Percentiles rank a stretch among this genome's conserved stretches.
Evolutionary conservation across 139 green algal genomes (phyloP).

Genomic region (Zygnema cylindricum): DNA sequence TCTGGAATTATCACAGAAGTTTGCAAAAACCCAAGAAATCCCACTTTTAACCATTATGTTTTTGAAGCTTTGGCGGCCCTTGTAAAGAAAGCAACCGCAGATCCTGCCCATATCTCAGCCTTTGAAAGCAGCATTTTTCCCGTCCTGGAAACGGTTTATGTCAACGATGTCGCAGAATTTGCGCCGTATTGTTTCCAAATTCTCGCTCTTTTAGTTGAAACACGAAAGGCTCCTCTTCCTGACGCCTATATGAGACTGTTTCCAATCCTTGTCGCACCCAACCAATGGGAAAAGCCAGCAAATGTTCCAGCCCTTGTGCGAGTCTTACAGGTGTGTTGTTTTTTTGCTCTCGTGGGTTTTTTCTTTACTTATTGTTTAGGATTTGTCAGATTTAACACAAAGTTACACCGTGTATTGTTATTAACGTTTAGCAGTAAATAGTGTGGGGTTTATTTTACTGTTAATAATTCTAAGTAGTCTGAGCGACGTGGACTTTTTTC

Average conservation of each 20-base stretch:
- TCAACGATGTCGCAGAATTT: conserved; percentile 80
- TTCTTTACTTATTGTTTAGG: no score
- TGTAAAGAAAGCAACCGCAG: conserved; percentile 64
- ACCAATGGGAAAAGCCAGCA: conserved; percentile 89
- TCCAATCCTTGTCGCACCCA: conserved; percentile 81
- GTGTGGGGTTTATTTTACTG: no score
- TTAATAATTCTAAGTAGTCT: no score
- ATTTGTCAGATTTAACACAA: no score
- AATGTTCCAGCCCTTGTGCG: conserved; percentile 93
- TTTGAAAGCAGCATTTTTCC: conserved; percentile 92
- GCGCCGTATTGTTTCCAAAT: conserved; percentile 73
- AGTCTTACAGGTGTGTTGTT: conserved; percentile 76
- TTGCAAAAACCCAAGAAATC: conserved; percentile 91
- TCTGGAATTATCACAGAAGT: conserved; percentile 79
- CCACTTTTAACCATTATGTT: conserved; percentile 97
- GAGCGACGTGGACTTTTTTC: no score
- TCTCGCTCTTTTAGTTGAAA: conserved; percentile 82
- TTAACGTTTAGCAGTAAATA: no score
- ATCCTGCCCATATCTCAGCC: conserved; percentile 66
- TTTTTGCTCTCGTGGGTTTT: background rate
- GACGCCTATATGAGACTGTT: conserved; percentile 85
- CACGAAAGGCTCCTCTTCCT: conserved; percentile 70
- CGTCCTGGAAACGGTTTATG: conserved; percentile 85
- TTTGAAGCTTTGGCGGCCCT: conserved; percentile 95
- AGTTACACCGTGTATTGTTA: no score